A percentile compares a stretch with the other conserved stretches of the same genome.
Conservation (phyloP, 2,329 filamentous ascomycete genomes). For the Fusarium xylarioides region DNA sequence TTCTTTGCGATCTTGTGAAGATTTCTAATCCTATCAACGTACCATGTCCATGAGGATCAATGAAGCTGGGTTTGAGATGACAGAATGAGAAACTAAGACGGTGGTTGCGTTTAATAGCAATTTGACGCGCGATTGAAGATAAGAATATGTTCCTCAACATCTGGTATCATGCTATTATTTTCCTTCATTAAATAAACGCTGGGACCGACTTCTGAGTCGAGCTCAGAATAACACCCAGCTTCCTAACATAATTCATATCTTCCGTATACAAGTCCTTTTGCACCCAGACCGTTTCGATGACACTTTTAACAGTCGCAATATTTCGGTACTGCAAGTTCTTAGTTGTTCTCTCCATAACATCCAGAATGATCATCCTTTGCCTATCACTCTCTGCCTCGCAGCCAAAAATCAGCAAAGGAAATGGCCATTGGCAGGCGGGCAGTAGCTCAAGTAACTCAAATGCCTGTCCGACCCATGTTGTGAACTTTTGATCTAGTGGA, state of each 20-base stretch:
- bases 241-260: slow-evolving; percentile 7
- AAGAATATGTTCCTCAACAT: not conserved
- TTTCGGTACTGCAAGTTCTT: slow-evolving; percentile 22
- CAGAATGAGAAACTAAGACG: not conserved
- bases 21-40: not conserved
- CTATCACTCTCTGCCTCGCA: slow-evolving; percentile 38
- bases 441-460: slow-evolving; percentile 39
- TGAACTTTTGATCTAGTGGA: slow-evolving; percentile 8
- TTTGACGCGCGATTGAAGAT: too few species aligned
- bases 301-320: slow-evolving; percentile 26
- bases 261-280: slow-evolving; percentile 45
- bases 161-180: not conserved
- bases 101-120: too few species aligned
- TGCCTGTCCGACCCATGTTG: slow-evolving; percentile 34
- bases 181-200: not conserved
- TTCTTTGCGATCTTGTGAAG: not conserved
- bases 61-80: not conserved
- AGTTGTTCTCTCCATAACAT: slow-evolving; percentile 43
- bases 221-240: slow-evolving; percentile 26
- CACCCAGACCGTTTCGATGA: slow-evolving; percentile 46
- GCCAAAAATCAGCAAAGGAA: slow-evolving; percentile 39
- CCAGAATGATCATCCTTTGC: slow-evolving; percentile 22
- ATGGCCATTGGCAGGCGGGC: slow-evolving; percentile 29
- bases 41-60: not conserved
- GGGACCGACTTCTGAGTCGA: slow-evolving; percentile 11